Conservation (phyloP, 2,329 filamentous ascomycete genomes). For the Ascochyta koolunga region DNA sequence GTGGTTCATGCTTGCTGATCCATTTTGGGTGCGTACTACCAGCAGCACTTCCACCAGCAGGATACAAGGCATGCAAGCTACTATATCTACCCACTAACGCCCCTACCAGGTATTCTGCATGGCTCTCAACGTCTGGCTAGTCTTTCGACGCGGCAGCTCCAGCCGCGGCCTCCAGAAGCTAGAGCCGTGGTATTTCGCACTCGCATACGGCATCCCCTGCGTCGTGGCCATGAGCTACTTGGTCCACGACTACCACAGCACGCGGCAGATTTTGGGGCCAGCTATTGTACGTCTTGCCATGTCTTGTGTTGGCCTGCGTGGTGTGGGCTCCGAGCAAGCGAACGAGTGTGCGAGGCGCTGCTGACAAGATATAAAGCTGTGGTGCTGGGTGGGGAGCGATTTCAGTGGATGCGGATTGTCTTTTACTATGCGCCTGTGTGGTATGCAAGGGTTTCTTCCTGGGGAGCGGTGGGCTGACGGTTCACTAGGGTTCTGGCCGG, state of each 20-base stretch:
- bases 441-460: no score
- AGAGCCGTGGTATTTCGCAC: constrained; percentile 72
- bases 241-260: constrained; percentile 62
- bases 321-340: no score
- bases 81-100: no score
- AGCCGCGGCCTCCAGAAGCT: constrained; percentile 67
- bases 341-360: no score
- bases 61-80: no score
- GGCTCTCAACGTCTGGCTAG: constrained; percentile 83
- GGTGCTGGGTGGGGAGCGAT: constrained; percentile 78
- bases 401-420: constrained; percentile 74
- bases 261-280: constrained; percentile 72
- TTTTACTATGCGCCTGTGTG: constrained; percentile 77
- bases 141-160: constrained; percentile 77
- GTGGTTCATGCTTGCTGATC: constrained; percentile 60
- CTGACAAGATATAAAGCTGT: constrained; percentile 61
- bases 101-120: constrained; percentile 72
- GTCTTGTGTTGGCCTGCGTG: no score
- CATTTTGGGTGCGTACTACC: constrained; percentile 62
- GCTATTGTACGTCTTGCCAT: constrained; percentile 63
- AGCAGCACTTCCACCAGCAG: no score
- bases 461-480: constrained; percentile 13
- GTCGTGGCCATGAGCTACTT: constrained; percentile 71
- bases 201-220: constrained; percentile 76
- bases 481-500: constrained; percentile 59